Evolutionary conservation across 2,329 filamentous ascomycete species (phyloP).

Genomic region (Ceratocystis albifundus): DNA sequence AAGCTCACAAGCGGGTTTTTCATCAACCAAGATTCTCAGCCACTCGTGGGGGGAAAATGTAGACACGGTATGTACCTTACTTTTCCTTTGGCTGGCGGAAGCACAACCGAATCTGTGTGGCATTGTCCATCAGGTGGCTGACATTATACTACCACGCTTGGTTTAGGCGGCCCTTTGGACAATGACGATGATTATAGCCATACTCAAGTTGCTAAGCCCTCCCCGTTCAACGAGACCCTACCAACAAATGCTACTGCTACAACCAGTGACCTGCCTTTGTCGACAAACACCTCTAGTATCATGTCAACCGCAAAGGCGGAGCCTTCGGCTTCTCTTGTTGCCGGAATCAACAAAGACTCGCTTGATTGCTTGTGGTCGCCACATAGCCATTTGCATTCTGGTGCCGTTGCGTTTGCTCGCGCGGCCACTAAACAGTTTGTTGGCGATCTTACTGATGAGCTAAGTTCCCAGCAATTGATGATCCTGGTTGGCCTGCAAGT

Average conservation of each 20-base stretch:
- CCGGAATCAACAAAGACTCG: conserved; percentile 24
- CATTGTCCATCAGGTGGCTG: conserved; percentile 4
- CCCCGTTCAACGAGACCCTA: not conserved
- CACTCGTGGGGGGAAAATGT: conserved; percentile 17
- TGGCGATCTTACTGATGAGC: conserved; percentile 18
- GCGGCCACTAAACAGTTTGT: conserved; percentile 20
- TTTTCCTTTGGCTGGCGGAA: not conserved
- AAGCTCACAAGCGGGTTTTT: conserved; percentile 21
- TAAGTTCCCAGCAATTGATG: conserved; percentile 19
- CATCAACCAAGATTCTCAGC: conserved; percentile 12
- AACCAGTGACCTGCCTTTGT: not conserved
- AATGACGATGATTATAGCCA: not conserved
- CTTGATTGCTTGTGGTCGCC: conserved; percentile 23
- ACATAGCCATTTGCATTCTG: conserved; percentile 16
- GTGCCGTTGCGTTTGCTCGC: conserved; percentile 18
- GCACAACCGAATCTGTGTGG: not conserved
- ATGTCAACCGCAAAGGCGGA: not conserved
- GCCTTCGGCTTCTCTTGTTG: not conserved
- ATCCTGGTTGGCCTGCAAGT: conserved; percentile 19
- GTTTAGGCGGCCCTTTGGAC: conserved; percentile 18
- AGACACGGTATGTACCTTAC: conserved; percentile 18
- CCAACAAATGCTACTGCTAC: not conserved
- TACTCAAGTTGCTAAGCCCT: not conserved
- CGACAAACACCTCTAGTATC: not conserved
- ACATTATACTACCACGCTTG: not conserved